These are phyloP conservation scores for Pseudotulostoma volvatum DNA, from an alignment of 495 filamentous ascomycete species.

Conservation along the genomic window DNA sequence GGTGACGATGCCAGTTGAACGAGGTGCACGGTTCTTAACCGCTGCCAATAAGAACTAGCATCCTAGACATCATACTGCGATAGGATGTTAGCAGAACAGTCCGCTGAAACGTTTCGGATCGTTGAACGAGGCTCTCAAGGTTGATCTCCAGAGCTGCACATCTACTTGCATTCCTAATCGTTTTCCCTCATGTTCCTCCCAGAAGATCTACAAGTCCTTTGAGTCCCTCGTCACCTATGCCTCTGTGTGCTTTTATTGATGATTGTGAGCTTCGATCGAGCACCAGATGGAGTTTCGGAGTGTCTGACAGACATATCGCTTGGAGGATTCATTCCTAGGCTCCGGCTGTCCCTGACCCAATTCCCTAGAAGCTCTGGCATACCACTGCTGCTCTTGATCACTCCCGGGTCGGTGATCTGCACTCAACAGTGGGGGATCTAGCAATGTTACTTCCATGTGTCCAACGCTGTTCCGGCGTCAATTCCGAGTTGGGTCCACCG, in stretches of 20 bases:
- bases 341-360: background rate
- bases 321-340: background rate
- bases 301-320: too few species aligned
- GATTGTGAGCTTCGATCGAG: background rate
- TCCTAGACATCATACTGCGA: too few species aligned
- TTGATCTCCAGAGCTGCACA: background rate
- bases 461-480: too few species aligned
- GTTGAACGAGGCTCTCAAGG: too few species aligned
- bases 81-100: too few species aligned
- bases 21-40: too few species aligned
- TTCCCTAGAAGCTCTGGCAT: background rate
- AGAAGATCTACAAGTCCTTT: background rate
- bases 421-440: too few species aligned
- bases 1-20: too few species aligned
- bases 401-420: background rate
- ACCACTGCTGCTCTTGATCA: background rate
- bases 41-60: too few species aligned
- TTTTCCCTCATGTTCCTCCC: background rate
- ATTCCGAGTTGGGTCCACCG: too few species aligned
- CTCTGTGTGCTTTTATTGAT: background rate
- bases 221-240: background rate
- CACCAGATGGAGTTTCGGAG: background rate
- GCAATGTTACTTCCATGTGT: too few species aligned
- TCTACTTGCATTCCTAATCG: background rate
- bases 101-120: too few species aligned